Base-by-base conservation (phyloP, 352 stramenopile species). In the Pythium monospermum region DNA sequence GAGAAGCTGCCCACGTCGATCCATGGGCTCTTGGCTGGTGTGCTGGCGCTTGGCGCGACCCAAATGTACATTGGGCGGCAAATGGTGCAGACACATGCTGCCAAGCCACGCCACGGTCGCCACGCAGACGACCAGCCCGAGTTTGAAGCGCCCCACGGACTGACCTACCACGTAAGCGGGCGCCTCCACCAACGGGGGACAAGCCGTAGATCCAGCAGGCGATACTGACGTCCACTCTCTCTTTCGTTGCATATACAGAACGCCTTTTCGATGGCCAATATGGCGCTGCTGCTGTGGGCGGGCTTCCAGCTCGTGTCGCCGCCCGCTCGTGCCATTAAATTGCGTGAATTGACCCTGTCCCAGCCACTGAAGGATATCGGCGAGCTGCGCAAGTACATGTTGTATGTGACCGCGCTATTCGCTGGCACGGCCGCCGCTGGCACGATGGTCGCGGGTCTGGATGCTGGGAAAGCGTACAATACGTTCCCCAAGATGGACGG, bases 381-480 rank as follows among this genome's bases (percentile, higher is more conserved):
- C 0, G 56, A 71, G 32, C 23, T 89, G 26, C 73, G 73, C 25
- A 70, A 75, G 30, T 75, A 82, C 32, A 66, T 85, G 21, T 38
- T 83, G 46, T 61, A 47, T 4, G 40, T 66, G 35, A 85, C 78
- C 0, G 61, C 53, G 0, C 32, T 88, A 15, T 71, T 71, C 4
- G 50, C 70, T 2, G 55, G 59, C 6, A 77, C 77, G 1, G 62
- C 69, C 0, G 50, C 73, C 8, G 72, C 68, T 1, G 74, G 77
- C 0, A 73, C 74, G 2, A 39, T 80, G 0, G 95, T 99, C 2
- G 95, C 96, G 1, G 93, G 96, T 32, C 98, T 98, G 61, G 95
- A 98, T 66, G 96, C 91, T 0, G 96, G 96, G n/a, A 79, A 83
- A 15, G 93, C 93, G n/a, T 99, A 96, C 83, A 98, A 99, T 65